Evolutionary conservation across 768 basidiomycete species (phyloP).

Genomic region (Suillus weaverae): DNA sequence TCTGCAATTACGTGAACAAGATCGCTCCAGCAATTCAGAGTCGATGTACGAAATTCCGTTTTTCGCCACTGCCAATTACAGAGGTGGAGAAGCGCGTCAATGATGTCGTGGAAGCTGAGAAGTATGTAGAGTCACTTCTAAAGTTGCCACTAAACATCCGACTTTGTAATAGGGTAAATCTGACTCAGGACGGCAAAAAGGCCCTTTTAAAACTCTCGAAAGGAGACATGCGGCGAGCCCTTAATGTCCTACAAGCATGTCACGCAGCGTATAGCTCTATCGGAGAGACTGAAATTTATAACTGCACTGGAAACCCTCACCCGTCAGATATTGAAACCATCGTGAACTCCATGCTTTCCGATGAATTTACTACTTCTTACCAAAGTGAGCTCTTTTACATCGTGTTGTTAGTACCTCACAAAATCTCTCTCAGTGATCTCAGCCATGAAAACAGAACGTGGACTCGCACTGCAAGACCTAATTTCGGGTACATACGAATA

Average conservation of each 20-base stretch:
- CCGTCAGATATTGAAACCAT: constrained; percentile 92
- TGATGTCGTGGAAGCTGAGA: constrained; percentile 79
- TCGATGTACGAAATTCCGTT: constrained; percentile 95
- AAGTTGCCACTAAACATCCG: constrained; percentile 2
- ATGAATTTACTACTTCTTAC: constrained; percentile 93
- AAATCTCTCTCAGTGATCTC: constrained; percentile 64
- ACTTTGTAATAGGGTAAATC: constrained; percentile 61
- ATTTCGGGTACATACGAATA: constrained; percentile 92
- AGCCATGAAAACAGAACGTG: constrained; percentile 85
- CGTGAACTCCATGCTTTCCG: constrained; percentile 92
- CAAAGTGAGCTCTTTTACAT: constrained; percentile 50
- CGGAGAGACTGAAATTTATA: constrained; percentile 91
- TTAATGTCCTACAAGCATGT: constrained; percentile 96
- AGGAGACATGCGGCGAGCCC: constrained; percentile 96
- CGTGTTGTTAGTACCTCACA: neutral
- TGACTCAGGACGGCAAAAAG: constrained; percentile 82
- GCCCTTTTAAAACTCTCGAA: constrained; percentile 93
- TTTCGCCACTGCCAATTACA: constrained; percentile 83
- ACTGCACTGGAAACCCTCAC: constrained; percentile 95
- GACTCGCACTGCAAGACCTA: constrained; percentile 92
- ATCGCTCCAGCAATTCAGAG: constrained; percentile 98
- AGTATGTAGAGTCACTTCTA: constrained; percentile 46
- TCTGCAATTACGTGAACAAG: constrained; percentile 99
- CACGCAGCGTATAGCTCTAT: constrained; percentile 92
- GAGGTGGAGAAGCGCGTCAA: constrained; percentile 86